Percentiles rank a stretch among this genome's conserved stretches.
These are phyloP conservation scores for Gastrolobium bilobum DNA, from an alignment of 306 rosid genomes.

Conservation along the genomic window DNA sequence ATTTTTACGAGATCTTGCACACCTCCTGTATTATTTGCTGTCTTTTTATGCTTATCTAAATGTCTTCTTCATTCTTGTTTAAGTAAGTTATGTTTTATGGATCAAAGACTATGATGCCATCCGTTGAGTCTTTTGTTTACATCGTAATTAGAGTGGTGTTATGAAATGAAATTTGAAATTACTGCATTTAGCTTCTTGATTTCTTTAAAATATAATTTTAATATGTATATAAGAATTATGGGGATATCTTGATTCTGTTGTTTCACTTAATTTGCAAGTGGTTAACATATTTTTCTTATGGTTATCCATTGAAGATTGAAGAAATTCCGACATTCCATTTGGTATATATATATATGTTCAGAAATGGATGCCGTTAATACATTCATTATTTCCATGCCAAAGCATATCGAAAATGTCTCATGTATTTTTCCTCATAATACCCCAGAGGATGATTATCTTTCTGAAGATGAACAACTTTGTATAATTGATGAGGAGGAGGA, in stretches of 20 bases:
- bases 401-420: constrained; percentile 26
- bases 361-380: not conserved
- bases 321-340: constrained; percentile 14
- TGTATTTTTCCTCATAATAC: constrained; percentile 38
- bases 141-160: constrained; percentile 22
- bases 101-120: constrained; percentile 11
- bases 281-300: constrained; percentile 11
- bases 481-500: constrained; percentile 53
- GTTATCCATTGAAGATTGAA: not conserved
- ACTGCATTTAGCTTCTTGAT: constrained; percentile 14
- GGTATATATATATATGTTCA: not conserved
- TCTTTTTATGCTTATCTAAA: constrained; percentile 4
- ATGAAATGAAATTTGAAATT: constrained; percentile 12
- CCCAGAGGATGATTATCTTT: constrained; percentile 66
- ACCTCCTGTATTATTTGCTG: not conserved
- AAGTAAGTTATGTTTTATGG: not conserved
- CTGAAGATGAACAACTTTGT: constrained; percentile 55
- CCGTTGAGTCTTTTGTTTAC: constrained; percentile 18
- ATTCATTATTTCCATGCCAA: not conserved
- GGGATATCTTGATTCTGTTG: constrained; percentile 18
- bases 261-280: constrained; percentile 14
- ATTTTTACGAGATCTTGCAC: constrained; percentile 10
- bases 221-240: not conserved
- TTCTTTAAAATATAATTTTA: not conserved
- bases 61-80: constrained; percentile 31